Evolutionary conservation across 306 rosid species (phyloP), one percentile per base, ranked within the genome.

Genomic region (Betula pendula): DNA sequence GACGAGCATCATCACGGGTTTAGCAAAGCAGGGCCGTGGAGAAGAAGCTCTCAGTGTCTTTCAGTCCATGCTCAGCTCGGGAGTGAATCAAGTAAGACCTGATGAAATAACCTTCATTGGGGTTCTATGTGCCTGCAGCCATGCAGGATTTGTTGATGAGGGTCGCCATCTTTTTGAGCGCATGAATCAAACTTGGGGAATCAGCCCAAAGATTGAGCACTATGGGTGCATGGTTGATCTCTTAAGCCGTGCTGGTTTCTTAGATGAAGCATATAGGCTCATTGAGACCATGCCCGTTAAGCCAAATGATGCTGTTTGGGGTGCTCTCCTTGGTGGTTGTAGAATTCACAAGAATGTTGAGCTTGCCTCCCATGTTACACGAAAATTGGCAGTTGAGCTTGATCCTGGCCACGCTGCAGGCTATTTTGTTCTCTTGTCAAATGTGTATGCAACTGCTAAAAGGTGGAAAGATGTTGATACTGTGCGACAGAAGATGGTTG

Each of bases 211-310:
- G 83, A 87, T 93, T 65, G 87, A 93, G 81, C 98, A 93, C 83
- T 93, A 90, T 6, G 95, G 98, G 51, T 90, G 94, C 87, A 86
- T 93, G 91, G 90, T 93, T 50, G 98, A 93, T 83, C 93, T 93
- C 73, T 78, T 93, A 76, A 89, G 98, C 79, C 94, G 98, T 8
- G 94, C 93, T 60, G 96, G 98, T 52, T 86, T 81, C 79, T 81
- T 91, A 65, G 84, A 85, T 29, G 96, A 93, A 87, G 98, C 96
- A 27, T 73, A 22, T 59, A 73, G 65, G 65, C 80, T 93, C 2
- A 83, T 89, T 72, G 84, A 87, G 73, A 80, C 83, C 9, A 90
- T 93, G 94, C 96, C 95, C 51, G 88, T 90, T 70, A 85, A 85
- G 82, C 95, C 93, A 56, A 89, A 89, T 56, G 87, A 86, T 38